Evolutionary conservation across 2,329 filamentous ascomycete genomes (phyloP), one percentile per base, ranked within the genome.

Genomic region (Orbilia oligospora): DNA sequence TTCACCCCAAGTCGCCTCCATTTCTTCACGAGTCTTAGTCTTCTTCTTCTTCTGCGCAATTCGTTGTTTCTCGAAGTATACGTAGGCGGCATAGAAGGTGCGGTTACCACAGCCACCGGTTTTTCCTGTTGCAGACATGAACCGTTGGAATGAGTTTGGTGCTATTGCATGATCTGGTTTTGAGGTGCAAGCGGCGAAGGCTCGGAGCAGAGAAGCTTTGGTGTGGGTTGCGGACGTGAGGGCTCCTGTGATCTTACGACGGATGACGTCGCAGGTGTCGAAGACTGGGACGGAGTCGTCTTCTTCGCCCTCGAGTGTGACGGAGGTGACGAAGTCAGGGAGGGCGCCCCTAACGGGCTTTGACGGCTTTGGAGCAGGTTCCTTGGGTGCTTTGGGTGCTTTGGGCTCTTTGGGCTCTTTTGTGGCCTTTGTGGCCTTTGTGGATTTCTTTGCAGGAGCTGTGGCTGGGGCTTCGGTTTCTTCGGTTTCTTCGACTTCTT

Each of bases 51-150:
- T 83, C 66, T 88, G 84, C 81, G 85, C 85, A 68, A 90, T 83
- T 16, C 88, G 83, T 80, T 87, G 79, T 84, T 90, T 90, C 84
- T 90, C 88, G 80, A 90, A 90, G 82, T 87, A 89, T 20, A 89
- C 85, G 81, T 90, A 90, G 0, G 84, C 85, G 2, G 86, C 86
- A 80, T 90, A 90, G 81, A 87, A 90, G 0, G 87, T 84, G 8
- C 81, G 80, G 66, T 84, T 87, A 1, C 85, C 87, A 67, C 87
- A 87, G 3, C 89, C 88, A 1, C 84, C 84, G 9, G 83, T 84
- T 0, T 85, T 72, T 0, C 88, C 88, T 70, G 86, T 87, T 81
- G 87, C 87, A 5, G 81, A 82, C 64, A 88, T 84, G 80, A 90
- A 90, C 46, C 85, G 83, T 36, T 84, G 84, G 18, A 90, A 84